Conservation (phyloP, 2,329 filamentous ascomycete genomes). For the Botrytis squamosa region DNA sequence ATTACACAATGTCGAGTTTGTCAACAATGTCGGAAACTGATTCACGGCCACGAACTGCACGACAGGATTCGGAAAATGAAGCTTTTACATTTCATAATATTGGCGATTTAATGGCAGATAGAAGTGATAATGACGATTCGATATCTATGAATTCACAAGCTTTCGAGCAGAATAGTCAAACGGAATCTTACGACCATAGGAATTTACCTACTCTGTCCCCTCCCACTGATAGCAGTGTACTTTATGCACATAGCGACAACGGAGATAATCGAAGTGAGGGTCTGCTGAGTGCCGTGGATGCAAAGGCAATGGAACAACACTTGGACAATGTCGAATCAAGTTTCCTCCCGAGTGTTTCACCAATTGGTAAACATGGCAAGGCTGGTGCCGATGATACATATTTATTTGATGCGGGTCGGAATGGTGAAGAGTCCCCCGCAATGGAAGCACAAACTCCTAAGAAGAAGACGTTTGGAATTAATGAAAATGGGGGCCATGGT, state of each 20-base stretch:
- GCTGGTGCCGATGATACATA: conserved; percentile 57
- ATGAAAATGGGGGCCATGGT: conserved; percentile 11
- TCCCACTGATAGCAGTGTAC: conserved; percentile 33
- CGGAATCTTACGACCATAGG: conserved; percentile 31
- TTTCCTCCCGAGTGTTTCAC: conserved; percentile 59
- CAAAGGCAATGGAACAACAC: conserved; percentile 44
- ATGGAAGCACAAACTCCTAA: conserved; percentile 2
- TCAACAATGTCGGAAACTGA: conserved; percentile 22
- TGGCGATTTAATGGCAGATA: conserved; percentile 35
- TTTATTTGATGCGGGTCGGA: conserved; percentile 49
- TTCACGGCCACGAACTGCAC: conserved; percentile 35
- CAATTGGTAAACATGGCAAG: conserved; percentile 48
- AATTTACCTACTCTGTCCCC: conserved; percentile 34
- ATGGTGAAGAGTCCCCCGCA: conserved; percentile 12
- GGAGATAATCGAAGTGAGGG: conserved; percentile 30
- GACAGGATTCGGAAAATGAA: conserved; percentile 33
- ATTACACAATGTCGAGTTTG: conserved; percentile 17
- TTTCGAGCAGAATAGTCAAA: conserved; percentile 28
- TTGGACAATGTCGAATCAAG: conserved; percentile 65
- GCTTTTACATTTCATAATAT: conserved; percentile 34
- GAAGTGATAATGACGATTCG: conserved; percentile 32
- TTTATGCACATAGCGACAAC: conserved; percentile 35
- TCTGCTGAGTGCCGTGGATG: conserved; percentile 35
- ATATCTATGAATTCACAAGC: conserved; percentile 28
- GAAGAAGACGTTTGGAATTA: not conserved